Base-by-base conservation (phyloP, 139 green algal species). In the Diplosphaera chodatii region DNA sequence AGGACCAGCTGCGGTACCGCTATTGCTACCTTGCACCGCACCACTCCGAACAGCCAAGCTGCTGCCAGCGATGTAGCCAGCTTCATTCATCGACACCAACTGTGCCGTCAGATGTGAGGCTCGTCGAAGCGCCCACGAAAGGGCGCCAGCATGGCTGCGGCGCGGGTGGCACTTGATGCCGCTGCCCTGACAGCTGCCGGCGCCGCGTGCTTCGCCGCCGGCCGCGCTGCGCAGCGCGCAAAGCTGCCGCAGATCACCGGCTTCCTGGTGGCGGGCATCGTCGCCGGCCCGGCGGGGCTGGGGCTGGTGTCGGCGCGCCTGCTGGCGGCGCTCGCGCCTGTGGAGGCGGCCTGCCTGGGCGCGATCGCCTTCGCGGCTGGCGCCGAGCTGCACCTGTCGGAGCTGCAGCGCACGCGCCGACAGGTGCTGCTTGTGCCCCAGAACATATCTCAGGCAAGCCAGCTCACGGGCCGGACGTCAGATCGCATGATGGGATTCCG, bases 311-410 rank as follows among this genome's bases (percentile, higher is more conserved):
- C 59, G 2, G 70, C 33, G 0, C 73, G 81, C 16, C 82, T 78
- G 3, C 73, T 93, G 2, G 32, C 48, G 1, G 71, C 76, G 40
- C 73, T 96, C 16, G 76, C 68, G 48, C 40, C 68, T 1, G 37
- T 90, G 15, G 75, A 89, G 72, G 32, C 87, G 4, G 68, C 78
- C 0, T 94, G 90, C 75, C 85, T 96, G 0, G 80, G 75, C 59
- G 82, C 92, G 66, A 94, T 96, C 32, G 90, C 85, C 0, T 66
- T 96, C 1, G 83, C 86, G 41, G 91, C 90, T 25, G 91, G 90
- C 1, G 85, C 88, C 0, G 89, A 96, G 77, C 83, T 96, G 55
- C 82, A 91, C 29, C 65, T 84, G 27, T 59, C 72, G 1, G 85
- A 91, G 72, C 78, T 96, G 56, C 71, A 79, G 6, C 69, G 75